phyloP scores from a whole-genome alignment of 78 protist species.

The Guillardia theta region DNA sequence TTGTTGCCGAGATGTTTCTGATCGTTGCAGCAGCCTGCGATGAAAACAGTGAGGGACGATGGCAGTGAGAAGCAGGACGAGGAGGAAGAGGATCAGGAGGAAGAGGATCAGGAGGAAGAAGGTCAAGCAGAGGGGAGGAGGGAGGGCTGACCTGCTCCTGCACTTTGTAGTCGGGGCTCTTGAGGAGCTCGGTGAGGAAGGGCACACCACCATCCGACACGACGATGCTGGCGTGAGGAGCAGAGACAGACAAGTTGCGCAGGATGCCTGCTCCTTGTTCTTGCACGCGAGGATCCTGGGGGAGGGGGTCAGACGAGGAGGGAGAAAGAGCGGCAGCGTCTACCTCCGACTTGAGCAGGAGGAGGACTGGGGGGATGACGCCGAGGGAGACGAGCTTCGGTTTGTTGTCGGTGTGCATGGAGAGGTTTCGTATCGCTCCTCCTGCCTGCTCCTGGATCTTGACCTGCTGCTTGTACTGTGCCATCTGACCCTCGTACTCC shows the following conservation, averaged over 20 bases:
- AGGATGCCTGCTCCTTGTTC: conserved; percentile 27
- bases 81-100: not conserved
- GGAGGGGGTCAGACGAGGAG: too few species aligned
- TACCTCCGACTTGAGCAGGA: not conserved
- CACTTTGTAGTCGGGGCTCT: not conserved
- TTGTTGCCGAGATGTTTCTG: conserved; percentile 1
- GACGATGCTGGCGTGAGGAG: not conserved
- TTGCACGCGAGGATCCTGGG: not conserved
- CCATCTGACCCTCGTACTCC: not conserved
- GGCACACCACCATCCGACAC: not conserved
- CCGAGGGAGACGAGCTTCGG: conserved; percentile 3
- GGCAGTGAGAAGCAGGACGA: not conserved
- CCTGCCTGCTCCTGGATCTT: conserved; percentile 25
- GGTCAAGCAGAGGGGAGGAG: not conserved
- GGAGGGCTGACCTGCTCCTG: not conserved
- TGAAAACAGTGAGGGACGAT: not conserved
- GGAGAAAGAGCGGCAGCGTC: not conserved
- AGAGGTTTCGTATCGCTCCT: conserved; percentile 12
- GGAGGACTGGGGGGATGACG: not conserved
- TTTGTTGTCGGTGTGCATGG: conserved; percentile 38
- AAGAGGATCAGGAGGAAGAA: not conserved
- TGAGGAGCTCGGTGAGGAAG: not conserved
- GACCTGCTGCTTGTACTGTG: not conserved
- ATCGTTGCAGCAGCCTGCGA: conserved; percentile 20
- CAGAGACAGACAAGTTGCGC: not conserved